phyloP scores from a whole-genome alignment of 352 stramenopile genomes.

The Vaucheria bursata region DNA sequence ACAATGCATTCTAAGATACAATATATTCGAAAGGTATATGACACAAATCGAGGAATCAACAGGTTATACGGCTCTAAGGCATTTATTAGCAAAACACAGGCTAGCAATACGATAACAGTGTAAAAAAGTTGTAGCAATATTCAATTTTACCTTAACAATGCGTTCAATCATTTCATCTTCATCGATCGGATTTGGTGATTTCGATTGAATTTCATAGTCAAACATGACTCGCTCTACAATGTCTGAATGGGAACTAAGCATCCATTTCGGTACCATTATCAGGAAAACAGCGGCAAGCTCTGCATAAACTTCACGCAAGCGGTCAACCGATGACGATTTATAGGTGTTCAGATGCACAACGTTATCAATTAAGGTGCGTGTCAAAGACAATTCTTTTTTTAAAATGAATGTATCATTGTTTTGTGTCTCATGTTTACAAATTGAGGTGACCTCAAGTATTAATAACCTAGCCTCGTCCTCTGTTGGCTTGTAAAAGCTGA shows the following conservation, averaged over 20 bases:
- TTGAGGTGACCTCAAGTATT: background rate
- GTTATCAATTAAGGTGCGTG: conserved; percentile 1
- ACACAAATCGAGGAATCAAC: too few species aligned
- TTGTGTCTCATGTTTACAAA: background rate
- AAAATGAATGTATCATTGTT: too few species aligned
- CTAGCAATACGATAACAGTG: too few species aligned
- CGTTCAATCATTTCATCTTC: too few species aligned
- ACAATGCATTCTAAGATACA: too few species aligned
- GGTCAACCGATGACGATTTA: background rate
- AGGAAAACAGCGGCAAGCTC: background rate
- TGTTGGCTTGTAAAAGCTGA: background rate
- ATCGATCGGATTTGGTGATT: too few species aligned
- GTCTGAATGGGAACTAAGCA: background rate
- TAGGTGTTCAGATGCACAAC: background rate
- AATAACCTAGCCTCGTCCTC: background rate
- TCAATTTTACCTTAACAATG: too few species aligned
- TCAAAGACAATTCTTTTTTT: too few species aligned
- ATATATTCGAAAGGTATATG: too few species aligned
- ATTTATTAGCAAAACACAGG: too few species aligned
- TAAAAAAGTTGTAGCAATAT: too few species aligned
- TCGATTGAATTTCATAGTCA: background rate
- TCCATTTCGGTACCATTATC: background rate
- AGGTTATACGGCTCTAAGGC: too few species aligned
- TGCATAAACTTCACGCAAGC: background rate
- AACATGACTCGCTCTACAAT: background rate